Percentiles rank a stretch among this genome's conserved stretches.
Evolutionary conservation across 768 basidiomycete genomes (phyloP).

Genomic region (Kwoniella mangroviensis): DNA sequence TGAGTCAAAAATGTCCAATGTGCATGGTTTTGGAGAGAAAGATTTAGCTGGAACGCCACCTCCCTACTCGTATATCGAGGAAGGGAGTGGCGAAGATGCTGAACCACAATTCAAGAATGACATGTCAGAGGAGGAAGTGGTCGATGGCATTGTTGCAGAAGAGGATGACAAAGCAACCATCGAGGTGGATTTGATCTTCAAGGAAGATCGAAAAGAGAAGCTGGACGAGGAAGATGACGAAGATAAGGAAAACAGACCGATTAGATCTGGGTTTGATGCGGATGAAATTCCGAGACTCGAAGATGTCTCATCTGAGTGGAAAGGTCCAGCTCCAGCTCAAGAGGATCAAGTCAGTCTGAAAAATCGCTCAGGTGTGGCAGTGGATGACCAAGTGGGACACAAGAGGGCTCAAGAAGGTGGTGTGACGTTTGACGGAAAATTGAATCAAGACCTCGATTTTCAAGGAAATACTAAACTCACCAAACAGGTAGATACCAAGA

Average conservation of each 20-base stretch:
- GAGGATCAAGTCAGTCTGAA: background rate
- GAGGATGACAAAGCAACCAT: background rate
- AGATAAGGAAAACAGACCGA: background rate
- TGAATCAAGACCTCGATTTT: too few relatives aligned
- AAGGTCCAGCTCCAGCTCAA: background rate
- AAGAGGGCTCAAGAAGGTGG: too few relatives aligned
- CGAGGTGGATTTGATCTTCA: background rate
- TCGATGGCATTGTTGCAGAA: background rate
- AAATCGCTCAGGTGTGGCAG: too few relatives aligned
- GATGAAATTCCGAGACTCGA: background rate
- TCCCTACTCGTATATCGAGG: background rate
- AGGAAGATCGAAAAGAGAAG: background rate
- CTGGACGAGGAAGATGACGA: background rate
- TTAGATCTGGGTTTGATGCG: too few relatives aligned
- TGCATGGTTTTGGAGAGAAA: background rate
- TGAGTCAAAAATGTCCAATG: background rate
- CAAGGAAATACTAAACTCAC: too few relatives aligned
- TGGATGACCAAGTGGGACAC: too few relatives aligned
- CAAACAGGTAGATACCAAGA: too few relatives aligned
- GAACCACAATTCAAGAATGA: background rate
- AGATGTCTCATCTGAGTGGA: background rate
- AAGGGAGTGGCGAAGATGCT: background rate
- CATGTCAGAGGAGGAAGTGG: background rate
- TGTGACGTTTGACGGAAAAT: too few relatives aligned
- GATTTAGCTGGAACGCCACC: background rate